Evolutionary conservation across 495 filamentous ascomycete genomes (phyloP), one percentile per base, ranked within the genome.

Genomic region (Penicillium longicatenatum): DNA sequence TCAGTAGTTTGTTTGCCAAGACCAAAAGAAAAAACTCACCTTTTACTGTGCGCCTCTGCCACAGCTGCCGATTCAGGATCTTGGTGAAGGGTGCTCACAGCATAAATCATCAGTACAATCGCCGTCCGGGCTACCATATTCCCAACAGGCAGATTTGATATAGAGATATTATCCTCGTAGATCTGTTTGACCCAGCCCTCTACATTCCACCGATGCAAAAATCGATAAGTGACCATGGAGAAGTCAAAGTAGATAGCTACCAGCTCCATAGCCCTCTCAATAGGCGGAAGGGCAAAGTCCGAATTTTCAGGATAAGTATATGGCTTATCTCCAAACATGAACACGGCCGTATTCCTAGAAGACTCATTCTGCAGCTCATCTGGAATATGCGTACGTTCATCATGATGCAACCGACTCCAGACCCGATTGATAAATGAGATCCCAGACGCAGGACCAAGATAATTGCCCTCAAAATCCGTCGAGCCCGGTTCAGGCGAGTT

Each of bases 151-250:
- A 60, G 64, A 59, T 76, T 76, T 3, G 68, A 57, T n/a, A 68
- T 63, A 2, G 72, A 70, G 8, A 73, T 58, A 56, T 72, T 69
- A 44, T 61, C 62, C 44, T 67, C 62, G 57, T 77, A 80, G 6
- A 80, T 59, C 52, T 71, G 65, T 20, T 61, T 65, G 12, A 78
- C 63, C 74, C 75, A 78, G 16, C 62, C 48, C 46, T 76, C 71
- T n/a, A 73, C 74, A 50, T 67, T 74, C 0, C 70, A 73, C 6
- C 73, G 62, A 50, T 79, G 75, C 29, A 80, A 55, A 39, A 80
- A 78, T 4, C 77, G 74, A 51, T 79, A 80, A 0, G 77, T 80
- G 21, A 78, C 77, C 61, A 80, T 78, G 3, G 76, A 77, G 51
- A 73, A 75, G 43, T 80, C 76, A 50, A 80, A 80, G 49, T 80